Conservation (phyloP, 179 eudicot species). For the Silene coronaria region DNA sequence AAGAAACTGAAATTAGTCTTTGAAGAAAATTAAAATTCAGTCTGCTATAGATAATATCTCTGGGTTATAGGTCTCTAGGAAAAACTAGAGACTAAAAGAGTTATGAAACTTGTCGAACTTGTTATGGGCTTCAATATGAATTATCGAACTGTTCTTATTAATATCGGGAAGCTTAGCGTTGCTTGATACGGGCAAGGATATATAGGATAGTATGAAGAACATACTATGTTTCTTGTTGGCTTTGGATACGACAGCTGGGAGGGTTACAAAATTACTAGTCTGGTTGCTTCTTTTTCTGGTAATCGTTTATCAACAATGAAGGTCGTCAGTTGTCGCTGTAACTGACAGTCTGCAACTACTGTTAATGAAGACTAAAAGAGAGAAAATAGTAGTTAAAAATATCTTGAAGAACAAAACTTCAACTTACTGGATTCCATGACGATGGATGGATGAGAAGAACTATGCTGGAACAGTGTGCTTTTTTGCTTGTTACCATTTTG, state of each 20-base stretch:
- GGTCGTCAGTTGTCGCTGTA: neutral
- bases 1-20: conserved; percentile 8
- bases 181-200: conserved; percentile 10
- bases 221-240: conserved; percentile 4
- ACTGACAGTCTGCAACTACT: conserved; percentile 2
- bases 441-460: conserved; percentile 10
- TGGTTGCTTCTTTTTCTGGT: conserved; percentile 9
- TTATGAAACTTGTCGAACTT: conserved; percentile 12
- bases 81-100: neutral
- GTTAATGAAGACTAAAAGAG: conserved; percentile 10
- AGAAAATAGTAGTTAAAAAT: neutral
- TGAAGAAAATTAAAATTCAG: conserved; percentile 6
- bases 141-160: conserved; percentile 15
- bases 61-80: neutral
- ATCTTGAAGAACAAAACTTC: conserved; percentile 1
- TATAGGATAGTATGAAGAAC: conserved; percentile 6
- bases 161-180: conserved; percentile 18
- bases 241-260: conserved; percentile 12
- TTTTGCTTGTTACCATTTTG: conserved; percentile 2
- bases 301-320: neutral
- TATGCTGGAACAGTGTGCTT: neutral
- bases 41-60: conserved; percentile 12
- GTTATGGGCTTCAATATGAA: conserved; percentile 9
- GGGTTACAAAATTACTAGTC: neutral
- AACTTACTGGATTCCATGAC: conserved; percentile 16